Evolutionary conservation across 208 protist species (phyloP).

Genomic region (Acanthamoeba lugdunensis): DNA sequence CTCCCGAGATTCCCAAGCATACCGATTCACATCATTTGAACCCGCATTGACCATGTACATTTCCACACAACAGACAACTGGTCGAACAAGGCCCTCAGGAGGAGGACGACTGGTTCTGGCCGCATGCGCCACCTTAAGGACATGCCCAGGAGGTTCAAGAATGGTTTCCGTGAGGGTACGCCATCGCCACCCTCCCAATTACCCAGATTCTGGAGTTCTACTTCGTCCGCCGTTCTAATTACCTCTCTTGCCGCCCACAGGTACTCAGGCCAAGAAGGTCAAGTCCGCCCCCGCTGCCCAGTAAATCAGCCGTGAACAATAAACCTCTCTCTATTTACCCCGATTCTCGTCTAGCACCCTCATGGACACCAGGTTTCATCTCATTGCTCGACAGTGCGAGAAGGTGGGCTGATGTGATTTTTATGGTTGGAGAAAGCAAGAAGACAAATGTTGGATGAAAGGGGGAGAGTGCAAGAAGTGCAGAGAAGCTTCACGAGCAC

Average conservation of each 20-base stretch:
- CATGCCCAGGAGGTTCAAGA: conserved; percentile 95
- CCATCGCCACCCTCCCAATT: neutral
- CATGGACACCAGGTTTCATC: neutral
- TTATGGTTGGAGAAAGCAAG: neutral
- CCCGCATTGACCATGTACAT: neutral
- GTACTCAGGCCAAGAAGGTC: conserved; percentile 68
- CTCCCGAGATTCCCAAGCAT: neutral
- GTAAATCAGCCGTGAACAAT: conserved; percentile 28
- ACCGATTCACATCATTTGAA: neutral
- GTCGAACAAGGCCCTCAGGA: conserved; percentile 96
- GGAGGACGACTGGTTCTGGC: conserved; percentile 97
- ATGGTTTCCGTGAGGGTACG: conserved; percentile 94
- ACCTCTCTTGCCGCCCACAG: neutral
- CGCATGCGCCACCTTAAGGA: conserved; percentile 97
- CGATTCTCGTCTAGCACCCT: neutral
- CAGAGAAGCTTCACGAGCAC: neutral
- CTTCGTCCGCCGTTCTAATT: neutral
- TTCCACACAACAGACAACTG: conserved; percentile 92
- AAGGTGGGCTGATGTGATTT: neutral
- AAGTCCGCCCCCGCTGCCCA: conserved; percentile 25
- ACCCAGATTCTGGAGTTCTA: neutral
- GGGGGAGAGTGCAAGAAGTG: neutral
- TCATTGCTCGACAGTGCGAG: neutral
- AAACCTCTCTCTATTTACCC: conserved; percentile 36
- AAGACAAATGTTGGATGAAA: neutral